Base-by-base conservation (phyloP, 2,329 filamentous ascomycete genomes). In the Alternaria sp. region DNA sequence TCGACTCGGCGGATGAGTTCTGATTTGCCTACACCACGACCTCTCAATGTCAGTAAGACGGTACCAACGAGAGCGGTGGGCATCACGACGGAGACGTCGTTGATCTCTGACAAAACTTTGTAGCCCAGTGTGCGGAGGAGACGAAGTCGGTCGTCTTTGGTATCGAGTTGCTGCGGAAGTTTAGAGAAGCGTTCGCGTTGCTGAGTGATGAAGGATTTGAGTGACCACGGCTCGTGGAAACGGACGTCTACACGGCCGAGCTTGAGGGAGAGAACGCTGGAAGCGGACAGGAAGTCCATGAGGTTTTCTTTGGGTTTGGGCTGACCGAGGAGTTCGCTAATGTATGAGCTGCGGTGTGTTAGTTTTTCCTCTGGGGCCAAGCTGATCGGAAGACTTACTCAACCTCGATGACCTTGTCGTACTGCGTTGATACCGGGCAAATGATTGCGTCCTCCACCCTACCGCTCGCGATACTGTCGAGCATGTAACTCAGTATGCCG, bases 391-490 rank as follows among this genome's bases (percentile, higher is more conserved):
- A 21, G 3, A 67, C 72, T 40, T 69, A 75, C 73, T 79, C 76
- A 12, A 96, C 97, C 80, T 99, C 96, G 63, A 99, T 96, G 59
- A 99, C 96, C 77, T 98, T 99, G 84, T 99, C 96, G 77, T 99
- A 99, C 77, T 99, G 96, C 1, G 94, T 97, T 79, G 92, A 96
- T 49, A 99, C 96, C 0, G 96, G 96, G 71, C 95, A 97, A 56
- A 99, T 93, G 45, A 97, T 92, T 30, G 93, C 90, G 79, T 99
- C 96, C 50, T 96, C 86, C 0, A 97, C 93, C 7, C 94, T 87
- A 0, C 94, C 93, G 0, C 93, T 96, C 6, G 97, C 83, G 13
- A 99, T 86, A 70, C 93, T 96, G 71, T 99, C 96, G 17, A 99
- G 83, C 43, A 98, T 87, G 73, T 97, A 99, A 74, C 89, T 92